Evolutionary conservation across 164 flowering plant species (phyloP).

Genomic region (Houttuynia cordata): DNA sequence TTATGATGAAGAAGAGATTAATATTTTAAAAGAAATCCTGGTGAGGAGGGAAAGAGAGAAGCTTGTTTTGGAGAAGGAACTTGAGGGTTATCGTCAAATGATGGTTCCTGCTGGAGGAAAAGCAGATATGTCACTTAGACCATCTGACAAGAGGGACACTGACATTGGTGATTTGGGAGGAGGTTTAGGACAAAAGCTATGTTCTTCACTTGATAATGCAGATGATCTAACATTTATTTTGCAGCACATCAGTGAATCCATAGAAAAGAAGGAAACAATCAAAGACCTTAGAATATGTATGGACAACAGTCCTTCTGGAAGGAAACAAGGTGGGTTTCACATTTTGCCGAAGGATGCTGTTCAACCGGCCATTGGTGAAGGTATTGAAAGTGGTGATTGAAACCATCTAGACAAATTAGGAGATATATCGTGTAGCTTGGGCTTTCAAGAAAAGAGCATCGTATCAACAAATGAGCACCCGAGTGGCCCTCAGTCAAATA

Average conservation of each 20-base stretch:
- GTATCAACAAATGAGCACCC: slow-evolving; percentile 14
- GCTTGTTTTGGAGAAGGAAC: slow-evolving; percentile 72
- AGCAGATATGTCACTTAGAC: slow-evolving; percentile 13
- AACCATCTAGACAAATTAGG: slow-evolving; percentile 3
- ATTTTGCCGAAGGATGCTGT: neutral
- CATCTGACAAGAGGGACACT: slow-evolving; percentile 15
- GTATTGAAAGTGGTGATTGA: slow-evolving; percentile 7
- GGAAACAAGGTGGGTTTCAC: slow-evolving; percentile 11
- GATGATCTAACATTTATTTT: slow-evolving; percentile 38
- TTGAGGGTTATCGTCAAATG: slow-evolving; percentile 56
- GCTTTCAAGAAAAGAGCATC: slow-evolving; percentile 38
- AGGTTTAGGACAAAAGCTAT: slow-evolving; percentile 1
- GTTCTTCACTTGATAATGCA: slow-evolving; percentile 15
- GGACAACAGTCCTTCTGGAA: slow-evolving; percentile 12
- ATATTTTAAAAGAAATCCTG: slow-evolving; percentile 73
- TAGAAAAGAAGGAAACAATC: slow-evolving; percentile 18
- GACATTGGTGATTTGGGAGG: slow-evolving; percentile 8
- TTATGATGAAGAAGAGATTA: slow-evolving; percentile 89
- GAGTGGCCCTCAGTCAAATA: neutral
- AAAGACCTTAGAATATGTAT: slow-evolving; percentile 8
- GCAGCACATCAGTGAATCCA: slow-evolving; percentile 30
- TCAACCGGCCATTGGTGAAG: too few relatives aligned
- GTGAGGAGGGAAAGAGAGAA: slow-evolving; percentile 75
- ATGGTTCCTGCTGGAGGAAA: slow-evolving; percentile 17
- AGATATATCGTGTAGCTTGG: slow-evolving; percentile 8